Base-by-base conservation (phyloP, 495 filamentous ascomycete genomes). In the Haplographium delicatum region DNA sequence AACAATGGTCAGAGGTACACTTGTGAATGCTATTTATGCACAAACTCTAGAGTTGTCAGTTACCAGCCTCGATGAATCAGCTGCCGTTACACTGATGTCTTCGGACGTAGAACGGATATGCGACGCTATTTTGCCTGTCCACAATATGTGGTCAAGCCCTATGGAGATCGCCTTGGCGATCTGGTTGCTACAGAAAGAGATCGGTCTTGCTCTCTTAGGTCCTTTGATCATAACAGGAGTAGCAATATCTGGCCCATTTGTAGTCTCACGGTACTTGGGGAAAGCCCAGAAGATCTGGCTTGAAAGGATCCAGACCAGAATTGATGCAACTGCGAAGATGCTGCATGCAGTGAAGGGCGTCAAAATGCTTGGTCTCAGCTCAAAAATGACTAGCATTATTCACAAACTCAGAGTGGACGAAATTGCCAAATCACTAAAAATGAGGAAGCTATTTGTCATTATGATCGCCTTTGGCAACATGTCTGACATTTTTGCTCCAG, bases 51-150 rank as follows among this genome's bases (percentile, higher is more conserved):
- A 62, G 8, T 52, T 82, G 0, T 65, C 50, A 13, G 49, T 70
- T 0, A 62, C 62, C 9, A 65, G 67, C 13, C 66, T 69, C 0
- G 76, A 81, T 41, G 66, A 74, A 18, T 69, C 79, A 19, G 71
- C 71, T 5, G 75, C 82, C 0, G 44, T 85, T 7, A 85, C 81
- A 44, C 71, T 83, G 8, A 86, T 87, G 81, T 80, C 75, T 39
- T 47, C 63, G n/a, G 68, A 71, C 47, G 54, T 71, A 8, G 68
- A 71, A 47, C 59, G 63, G 16, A 65, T 71, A 34, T 44, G 33
- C 43, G 34, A 41, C 11, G 51, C 43, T 13, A 35, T 55, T 26
- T 19, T 31, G 15, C 37, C 31, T 1, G 31, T 62, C 5, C 50
- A 65, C 33, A 45, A 54, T 3, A 35, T 58, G 1, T 65, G 62